Evolutionary conservation across 2,329 filamentous ascomycete genomes (phyloP), one percentile per base, ranked within the genome.

Genomic region (Ciborinia camelliae): DNA sequence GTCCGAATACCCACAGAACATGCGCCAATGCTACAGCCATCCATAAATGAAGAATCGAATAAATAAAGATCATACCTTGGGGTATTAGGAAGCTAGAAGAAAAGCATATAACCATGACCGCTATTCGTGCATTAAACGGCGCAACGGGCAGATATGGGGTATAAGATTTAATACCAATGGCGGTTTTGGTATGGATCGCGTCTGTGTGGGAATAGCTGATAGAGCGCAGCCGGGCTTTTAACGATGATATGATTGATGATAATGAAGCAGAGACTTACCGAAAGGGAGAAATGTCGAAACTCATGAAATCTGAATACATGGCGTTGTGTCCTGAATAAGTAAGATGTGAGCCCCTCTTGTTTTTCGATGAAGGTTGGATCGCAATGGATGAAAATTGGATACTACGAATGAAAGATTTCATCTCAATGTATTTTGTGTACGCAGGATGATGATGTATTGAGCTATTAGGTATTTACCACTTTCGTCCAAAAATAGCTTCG

Each of bases 1-100:
- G 91, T 96, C 43, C 86, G 91, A 68, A 94, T 95, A 70, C 91
- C 91, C 1, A 92, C 90, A 20, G 89, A 94, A 70, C 90, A 93
- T 76, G 86, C 86, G 15, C 86, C 86, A 32, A 79, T 84, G 30
- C 75, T 89, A 66, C 73, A 66, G 51, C 67, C n/a, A 68, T 57
- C 48, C 37, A 47, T 65, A 14, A 65, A 68, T n/a, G 66, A 57
- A 53, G 64, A 52, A 55, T 64, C 43, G 5, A 67, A 60, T 60
- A 66, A 65, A 52, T 68, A 68, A 50, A 67, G 6, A 39, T n/a
- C 15, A 12, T 32, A 30, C n/a, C 58, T 53, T 20, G 14, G 30
- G 26, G 15, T 20, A 28, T 15, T 35, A 20, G 20, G 35, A 39
- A 30, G 48, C n/a, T 26, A 10, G 32, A 37, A 50, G 41, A 26